Evolutionary conservation across 192 early-diverging fungal genomes (phyloP), one percentile per base, ranked within the genome.

Genomic region (Dispira parvispora): DNA sequence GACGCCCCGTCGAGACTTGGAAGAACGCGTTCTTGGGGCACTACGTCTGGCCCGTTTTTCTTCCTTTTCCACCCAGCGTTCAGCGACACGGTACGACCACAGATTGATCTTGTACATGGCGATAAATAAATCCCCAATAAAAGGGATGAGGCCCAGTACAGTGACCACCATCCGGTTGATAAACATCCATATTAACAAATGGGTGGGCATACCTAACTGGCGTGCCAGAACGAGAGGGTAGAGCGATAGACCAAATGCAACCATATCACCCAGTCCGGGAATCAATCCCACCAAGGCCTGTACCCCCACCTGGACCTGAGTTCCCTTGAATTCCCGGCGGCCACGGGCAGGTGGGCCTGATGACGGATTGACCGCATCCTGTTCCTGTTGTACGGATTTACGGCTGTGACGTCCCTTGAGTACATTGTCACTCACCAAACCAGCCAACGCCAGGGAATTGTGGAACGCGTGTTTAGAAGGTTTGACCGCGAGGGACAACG

Each of bases 11-110:
- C 6, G 32, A 1, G 32, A 38, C 32, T 38, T 38, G 32, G 32
- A 38, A 38, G 32, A 38, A 38, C 32, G 32, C 32, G 6, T 6
- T 6, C 32, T 6, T 38, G 32, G 32, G 32, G 32, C 32, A 38
- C 32, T 38, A 38, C 32, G 32, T 38, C 32, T 38, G 32, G 32
- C 32, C 32, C 32, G 32, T 38, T 38, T 38, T 38, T 38, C 58
- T 44, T 61, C 58, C 42, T 61, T 61, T 13, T 61, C 58, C 20
- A 61, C 58, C 58, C 58, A 61, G 0, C 58, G 58, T 61, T 61
- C 42, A 3, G 45, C 58, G 12, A 61, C 42, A 3, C 28, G 58
- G 43, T 61, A 61, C 43, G 58, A 61, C 58, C 58, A 61, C 42
- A 44, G 42, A 38, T 61, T 61, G n/a, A 61, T 61, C 28, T 61